phyloP scores from a whole-genome alignment of 2,329 filamentous ascomycete species.

The Albophoma yamanashiensis region DNA sequence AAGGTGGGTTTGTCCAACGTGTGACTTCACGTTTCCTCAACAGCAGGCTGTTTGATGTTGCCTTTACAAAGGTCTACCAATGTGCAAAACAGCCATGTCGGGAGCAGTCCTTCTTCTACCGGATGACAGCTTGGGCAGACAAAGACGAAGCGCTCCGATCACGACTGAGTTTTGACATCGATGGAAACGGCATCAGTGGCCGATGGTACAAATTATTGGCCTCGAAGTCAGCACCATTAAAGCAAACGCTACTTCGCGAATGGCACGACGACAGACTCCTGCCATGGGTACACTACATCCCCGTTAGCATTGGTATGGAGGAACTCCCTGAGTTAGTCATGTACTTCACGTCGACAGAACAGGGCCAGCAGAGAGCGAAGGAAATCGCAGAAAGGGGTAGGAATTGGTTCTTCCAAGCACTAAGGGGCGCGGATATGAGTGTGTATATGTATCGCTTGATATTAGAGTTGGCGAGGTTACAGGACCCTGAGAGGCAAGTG shows the following conservation, averaged over 20 bases:
- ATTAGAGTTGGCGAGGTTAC: no score
- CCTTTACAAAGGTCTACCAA: slow-evolving; percentile 34
- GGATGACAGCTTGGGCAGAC: slow-evolving; percentile 17
- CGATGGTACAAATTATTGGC: slow-evolving; percentile 40
- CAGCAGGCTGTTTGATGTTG: slow-evolving; percentile 28
- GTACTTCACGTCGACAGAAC: no score
- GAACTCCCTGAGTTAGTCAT: no score
- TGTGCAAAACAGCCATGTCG: slow-evolving; percentile 26
- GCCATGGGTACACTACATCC: slow-evolving; percentile 38
- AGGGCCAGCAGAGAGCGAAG: no score
- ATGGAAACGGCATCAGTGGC: slow-evolving; percentile 45
- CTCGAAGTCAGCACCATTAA: slow-evolving; percentile 35
- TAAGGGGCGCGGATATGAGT: no score
- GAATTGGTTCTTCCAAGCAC: no score
- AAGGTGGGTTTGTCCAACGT: slow-evolving; percentile 6
- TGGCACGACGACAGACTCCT: slow-evolving; percentile 47
- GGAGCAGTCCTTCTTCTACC: slow-evolving; percentile 21
- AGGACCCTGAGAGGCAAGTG: no score
- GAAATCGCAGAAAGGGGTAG: no score
- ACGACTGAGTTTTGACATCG: slow-evolving; percentile 38
- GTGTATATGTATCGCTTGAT: no score
- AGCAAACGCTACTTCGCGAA: slow-evolving; percentile 40
- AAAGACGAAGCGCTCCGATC: slow-evolving; percentile 25
- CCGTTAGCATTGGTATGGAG: no score
- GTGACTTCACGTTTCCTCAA: slow-evolving; percentile 22